Base-by-base conservation (phyloP, 257 asterid genomes). In the Nicotiana benthamiana region DNA sequence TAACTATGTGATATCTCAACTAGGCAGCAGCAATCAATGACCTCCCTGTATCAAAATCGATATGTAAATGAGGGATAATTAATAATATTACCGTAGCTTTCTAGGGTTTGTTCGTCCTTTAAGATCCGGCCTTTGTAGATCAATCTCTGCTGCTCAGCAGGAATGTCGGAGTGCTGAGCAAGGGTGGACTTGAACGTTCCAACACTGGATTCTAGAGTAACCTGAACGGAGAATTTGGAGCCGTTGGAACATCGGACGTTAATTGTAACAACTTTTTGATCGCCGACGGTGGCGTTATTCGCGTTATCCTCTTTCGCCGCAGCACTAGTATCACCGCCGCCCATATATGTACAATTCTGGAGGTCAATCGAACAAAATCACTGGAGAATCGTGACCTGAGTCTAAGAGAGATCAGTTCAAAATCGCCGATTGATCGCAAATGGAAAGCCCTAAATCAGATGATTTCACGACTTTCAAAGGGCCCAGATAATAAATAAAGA, bases 81-180 rank as follows among this genome's bases (percentile, higher is more conserved):
- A 46, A 16, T 40, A 30, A 56, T 2, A 64, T 68, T 89, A 91
- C 95, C 93, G 64, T 84, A 88, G 87, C 91, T 89, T 53, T 30
- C 61, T 16, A 89, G 88, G 84, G 93, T 88, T 81, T 89, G 93
- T 79, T 91, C 93, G 68, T 89, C 93, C 86, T 91, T 91, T 77
- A 91, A 79, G 85, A 91, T 86, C 88, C 95, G 89, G 46, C 95
- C 95, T 57, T 88, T 89, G 70, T 91, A 89, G 87, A 89, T 88
- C 81, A 89, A 68, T 17, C 92, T 87, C 85, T 89, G 95, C 81
- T 84, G 90, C 53, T 84, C 86, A n/a, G 86, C 75, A 4, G 93
- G 89, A 74, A 91, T 80, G 16, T 86, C 90, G 75, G 90, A 87
- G 20, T 83, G 85, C 89, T 81, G 83, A 24, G 86, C 87, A 20